Base-by-base conservation (phyloP, 306 rosid species). In the Vicia sativa region DNA sequence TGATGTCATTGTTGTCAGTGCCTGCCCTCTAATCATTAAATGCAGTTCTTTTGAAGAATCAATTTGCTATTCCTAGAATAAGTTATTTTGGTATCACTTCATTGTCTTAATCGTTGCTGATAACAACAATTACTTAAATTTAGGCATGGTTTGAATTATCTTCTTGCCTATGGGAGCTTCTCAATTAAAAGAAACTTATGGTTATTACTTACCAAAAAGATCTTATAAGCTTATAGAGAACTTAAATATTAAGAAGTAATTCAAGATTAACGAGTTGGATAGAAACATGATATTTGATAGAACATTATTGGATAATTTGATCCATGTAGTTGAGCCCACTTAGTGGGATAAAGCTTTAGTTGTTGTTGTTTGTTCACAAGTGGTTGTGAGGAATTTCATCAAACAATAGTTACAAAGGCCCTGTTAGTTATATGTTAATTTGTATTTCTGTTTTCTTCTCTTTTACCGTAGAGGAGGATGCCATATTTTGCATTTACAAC, bases 381-480 rank as follows among this genome's bases (percentile, higher is more conserved):
- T 49, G 23, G 7, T 52, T 10, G 57, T 21, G 7, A 21, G 31
- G 57, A 52, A 52, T 19, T 21, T 10, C 19, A 52, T 18, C 14
- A 52, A 52, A 52, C 6, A 10, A 53, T 39, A 0, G 42, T 21
- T 56, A 57, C 39, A 46, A 46, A 57, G 61, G 62, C 41, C 3
- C 3, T 50, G 35, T 48, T 57, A 15, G 29, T 63, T 63, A 70
- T 26, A 35, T 67, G 28, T 26, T 50, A 39, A 67, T 49, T 60
- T 61, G 71, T 59, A 14, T 50, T 46, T 37, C 48, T 10, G 16
- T 26, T 41, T 42, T 21, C 58, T 28, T 62, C 29, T 43, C 75
- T 29, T 42, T 61, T 76, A 18, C 43, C 49, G 13, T n/a, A n/a
- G 69, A 6, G 50, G 19, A 67, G 79, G 46, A 59, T 54, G 63